These are phyloP conservation scores for Tricholoma saponaceum DNA, from an alignment of 768 basidiomycete genomes.

Conservation along the genomic window DNA sequence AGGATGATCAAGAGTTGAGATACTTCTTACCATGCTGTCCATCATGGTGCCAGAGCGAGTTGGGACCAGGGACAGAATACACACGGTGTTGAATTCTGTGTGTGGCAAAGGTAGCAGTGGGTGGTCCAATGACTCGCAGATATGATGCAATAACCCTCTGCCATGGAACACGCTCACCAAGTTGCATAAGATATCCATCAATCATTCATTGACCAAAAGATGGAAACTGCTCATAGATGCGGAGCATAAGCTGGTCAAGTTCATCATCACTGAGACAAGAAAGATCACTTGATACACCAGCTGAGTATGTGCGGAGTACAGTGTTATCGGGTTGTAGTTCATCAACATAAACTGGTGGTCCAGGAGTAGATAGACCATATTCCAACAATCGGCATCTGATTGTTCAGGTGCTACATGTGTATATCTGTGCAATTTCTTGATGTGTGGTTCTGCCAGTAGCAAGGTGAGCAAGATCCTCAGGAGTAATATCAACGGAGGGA, in stretches of 20 bases:
- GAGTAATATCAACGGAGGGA: slow-evolving; percentile 1
- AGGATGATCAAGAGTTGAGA: neutral
- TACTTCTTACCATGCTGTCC: slow-evolving; percentile 25
- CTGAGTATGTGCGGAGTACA: neutral
- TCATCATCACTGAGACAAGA: slow-evolving; percentile 8
- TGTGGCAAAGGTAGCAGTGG: slow-evolving; percentile 7
- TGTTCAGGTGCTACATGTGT: slow-evolving; percentile 10
- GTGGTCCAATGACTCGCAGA: slow-evolving; percentile 15
- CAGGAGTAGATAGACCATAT: slow-evolving; percentile 10
- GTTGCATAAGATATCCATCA: slow-evolving; percentile 11
- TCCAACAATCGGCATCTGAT: slow-evolving; percentile 13
- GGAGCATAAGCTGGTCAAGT: slow-evolving; percentile 14
- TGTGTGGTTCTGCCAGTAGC: slow-evolving; percentile 2
- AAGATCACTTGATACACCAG: neutral
- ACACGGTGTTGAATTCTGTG: slow-evolving; percentile 13
- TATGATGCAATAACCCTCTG: slow-evolving; percentile 16
- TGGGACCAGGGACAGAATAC: slow-evolving; percentile 23
- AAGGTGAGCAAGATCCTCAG: slow-evolving; percentile 6
- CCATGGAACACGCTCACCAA: slow-evolving; percentile 14
- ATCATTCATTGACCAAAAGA: slow-evolving; percentile 20
- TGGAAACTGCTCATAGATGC: slow-evolving; percentile 16
- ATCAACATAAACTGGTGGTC: slow-evolving; percentile 15
- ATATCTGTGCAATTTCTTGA: slow-evolving; percentile 6
- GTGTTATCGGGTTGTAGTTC: slow-evolving; percentile 3
- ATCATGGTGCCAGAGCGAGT: slow-evolving; percentile 29